Evolutionary conservation across 768 basidiomycete genomes (phyloP).

Genomic region (Suillus ampliporus): DNA sequence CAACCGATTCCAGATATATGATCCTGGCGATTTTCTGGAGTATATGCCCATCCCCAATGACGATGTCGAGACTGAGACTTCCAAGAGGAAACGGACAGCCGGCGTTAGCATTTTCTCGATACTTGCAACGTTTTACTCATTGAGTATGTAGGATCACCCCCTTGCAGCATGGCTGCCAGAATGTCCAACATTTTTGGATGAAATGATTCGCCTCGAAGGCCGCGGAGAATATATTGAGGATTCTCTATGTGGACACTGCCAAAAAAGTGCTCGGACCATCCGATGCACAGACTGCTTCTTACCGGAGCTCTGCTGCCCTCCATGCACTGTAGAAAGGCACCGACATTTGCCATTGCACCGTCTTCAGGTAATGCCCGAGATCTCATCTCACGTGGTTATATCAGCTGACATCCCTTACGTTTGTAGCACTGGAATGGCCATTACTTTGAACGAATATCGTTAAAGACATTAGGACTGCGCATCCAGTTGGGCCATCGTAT

Average conservation of each 20-base stretch:
- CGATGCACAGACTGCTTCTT: not conserved
- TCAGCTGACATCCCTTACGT: not conserved
- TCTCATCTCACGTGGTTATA: not conserved
- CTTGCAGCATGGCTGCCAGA: not conserved
- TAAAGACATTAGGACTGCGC: slow-evolving; percentile 27
- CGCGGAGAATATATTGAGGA: not conserved
- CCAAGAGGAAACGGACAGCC: not conserved
- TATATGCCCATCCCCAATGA: not conserved
- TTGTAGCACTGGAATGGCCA: slow-evolving; percentile 23
- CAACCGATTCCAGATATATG: not conserved
- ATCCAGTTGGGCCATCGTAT: slow-evolving; percentile 29
- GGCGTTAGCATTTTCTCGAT: not conserved
- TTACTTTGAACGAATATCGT: slow-evolving; percentile 19
- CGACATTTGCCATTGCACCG: not conserved
- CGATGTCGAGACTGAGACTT: not conserved
- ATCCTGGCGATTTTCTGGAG: not conserved
- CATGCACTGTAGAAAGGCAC: not conserved
- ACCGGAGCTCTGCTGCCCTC: not conserved
- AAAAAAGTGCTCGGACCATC: not conserved
- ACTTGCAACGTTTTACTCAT: not conserved
- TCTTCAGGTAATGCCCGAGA: not conserved
- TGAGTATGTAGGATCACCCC: not conserved
- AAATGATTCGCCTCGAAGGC: not conserved
- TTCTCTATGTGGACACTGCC: not conserved
- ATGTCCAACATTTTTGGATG: not conserved